Evolutionary conservation across 2,329 filamentous ascomycete genomes (phyloP), one percentile per base, ranked within the genome.

Genomic region (Pestalotiopsis sp.): DNA sequence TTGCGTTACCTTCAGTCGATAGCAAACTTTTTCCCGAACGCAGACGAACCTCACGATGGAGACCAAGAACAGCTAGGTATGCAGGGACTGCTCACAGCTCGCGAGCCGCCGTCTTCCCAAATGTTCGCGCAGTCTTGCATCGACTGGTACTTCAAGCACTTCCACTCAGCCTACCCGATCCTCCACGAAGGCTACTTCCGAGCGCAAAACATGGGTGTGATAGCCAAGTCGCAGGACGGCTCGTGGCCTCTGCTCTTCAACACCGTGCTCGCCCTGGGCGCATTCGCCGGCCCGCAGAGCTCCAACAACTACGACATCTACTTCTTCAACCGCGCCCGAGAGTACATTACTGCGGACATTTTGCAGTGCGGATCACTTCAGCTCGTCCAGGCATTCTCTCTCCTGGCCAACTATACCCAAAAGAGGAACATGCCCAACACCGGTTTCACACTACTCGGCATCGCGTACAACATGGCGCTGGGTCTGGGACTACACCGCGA

Each of bases 371-470:
- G 75, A 4, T 80, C 79, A 60, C 66, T 79, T 4, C 75, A 76
- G 0, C 73, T 77, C 25, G 76, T 78, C 0, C 77, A 79, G 61
- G 75, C 77, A 3, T 68, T 79, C 17, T 66, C 76, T 4, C 70
- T 79, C 5, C 64, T 78, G 12, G 76, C 74, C 56, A 84, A 85
- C 49, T 82, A 84, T 68, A 77, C 83, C 11, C 83, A 85, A 69
- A 85, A 84, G 69, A 78, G 81, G 27, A 82, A 85, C 71, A 80
- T 83, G 23, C 83, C 83, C 12, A 85, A 85, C 68, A 85, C 82
- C 0, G 82, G 83, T 6, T 85, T 82, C 67, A 85, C 84, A 68
- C 83, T 83, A 59, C 77, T 84, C 31, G 84, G 83, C 2, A 79
- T 85, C 17, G 84, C 83, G 4, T 78, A 81, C 4, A 78, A 83